Percentiles rank a stretch among this genome's conserved stretches.
phyloP scores from a whole-genome alignment of 2,329 filamentous ascomycete genomes.

The Talaromyces amestolkiae region DNA sequence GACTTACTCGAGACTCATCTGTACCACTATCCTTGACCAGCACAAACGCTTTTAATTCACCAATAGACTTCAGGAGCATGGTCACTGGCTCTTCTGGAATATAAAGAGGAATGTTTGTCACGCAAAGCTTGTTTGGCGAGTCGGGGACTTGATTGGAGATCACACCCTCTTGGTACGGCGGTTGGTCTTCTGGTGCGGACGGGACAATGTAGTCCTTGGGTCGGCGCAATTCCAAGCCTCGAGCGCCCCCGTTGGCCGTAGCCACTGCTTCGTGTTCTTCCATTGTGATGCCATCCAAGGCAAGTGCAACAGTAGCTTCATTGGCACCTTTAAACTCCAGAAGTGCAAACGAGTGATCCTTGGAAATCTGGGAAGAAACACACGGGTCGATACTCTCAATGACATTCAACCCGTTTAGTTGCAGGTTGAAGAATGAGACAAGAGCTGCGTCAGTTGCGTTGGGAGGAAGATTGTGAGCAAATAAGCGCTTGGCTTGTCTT shows the following conservation, averaged over 20 bases:
- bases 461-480: conserved; percentile 77
- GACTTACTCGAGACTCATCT: conserved; percentile 78
- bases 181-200: conserved; percentile 62
- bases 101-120: conserved; percentile 83
- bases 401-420: conserved; percentile 94
- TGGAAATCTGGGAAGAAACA: conserved; percentile 75
- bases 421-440: conserved; percentile 86
- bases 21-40: conserved; percentile 82
- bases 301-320: conserved; percentile 87
- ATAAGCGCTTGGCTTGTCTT: conserved; percentile 86
- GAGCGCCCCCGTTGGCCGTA: conserved; percentile 53
- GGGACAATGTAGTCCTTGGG: conserved; percentile 98
- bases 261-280: conserved; percentile 63
- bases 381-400: conserved; percentile 82
- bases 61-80: conserved; percentile 86
- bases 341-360: conserved; percentile 76
- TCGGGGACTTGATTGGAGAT: conserved; percentile 82
- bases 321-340: conserved; percentile 84
- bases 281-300: conserved; percentile 87
- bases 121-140: conserved; percentile 90
- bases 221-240: conserved; percentile 69
- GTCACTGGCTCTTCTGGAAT: conserved; percentile 88
- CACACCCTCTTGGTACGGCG: conserved; percentile 70
- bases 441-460: conserved; percentile 72
- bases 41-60: conserved; percentile 86